Percentiles rank a stretch among this genome's conserved stretches.
phyloP scores from a whole-genome alignment of 768 basidiomycete species.

The Suillus decipiens region DNA sequence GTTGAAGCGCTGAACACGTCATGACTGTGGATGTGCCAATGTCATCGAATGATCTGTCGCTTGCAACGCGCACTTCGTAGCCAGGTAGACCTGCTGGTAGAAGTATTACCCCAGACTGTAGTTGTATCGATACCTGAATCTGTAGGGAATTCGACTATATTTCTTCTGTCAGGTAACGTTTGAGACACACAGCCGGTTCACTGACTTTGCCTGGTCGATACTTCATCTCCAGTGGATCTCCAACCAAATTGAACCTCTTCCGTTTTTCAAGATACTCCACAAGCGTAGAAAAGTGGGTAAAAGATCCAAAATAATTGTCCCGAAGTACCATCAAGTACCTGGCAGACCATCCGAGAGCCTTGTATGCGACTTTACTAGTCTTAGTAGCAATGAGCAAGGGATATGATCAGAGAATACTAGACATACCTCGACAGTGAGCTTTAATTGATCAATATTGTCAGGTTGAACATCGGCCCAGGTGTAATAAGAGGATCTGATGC shows the following conservation, averaged over 20 bases:
- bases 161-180: conserved; percentile 11
- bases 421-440: conserved; percentile 60
- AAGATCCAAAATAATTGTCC: conserved; percentile 93
- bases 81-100: conserved; percentile 71
- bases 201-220: conserved; percentile 79
- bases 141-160: conserved; percentile 82
- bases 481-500: conserved; percentile 68
- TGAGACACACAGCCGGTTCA: not conserved
- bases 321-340: conserved; percentile 86
- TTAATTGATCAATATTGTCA: conserved; percentile 79
- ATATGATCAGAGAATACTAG: not conserved
- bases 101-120: conserved; percentile 56
- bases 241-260: conserved; percentile 55
- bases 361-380: conserved; percentile 59
- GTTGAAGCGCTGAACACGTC: conserved; percentile 64
- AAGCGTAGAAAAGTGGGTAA: conserved; percentile 90
- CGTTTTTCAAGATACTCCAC: conserved; percentile 81
- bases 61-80: conserved; percentile 41
- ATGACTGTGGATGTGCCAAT: conserved; percentile 59
- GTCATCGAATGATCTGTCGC: conserved; percentile 30
- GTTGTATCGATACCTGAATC: conserved; percentile 58
- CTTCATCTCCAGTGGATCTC: conserved; percentile 80
- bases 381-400: conserved; percentile 27
- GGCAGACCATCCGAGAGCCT: conserved; percentile 83
- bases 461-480: conserved; percentile 68